A percentile compares a stretch with the other conserved stretches of the same genome.
Evolutionary conservation across 2,329 filamentous ascomycete species (phyloP).

Genomic region (Eurotiales sp.): DNA sequence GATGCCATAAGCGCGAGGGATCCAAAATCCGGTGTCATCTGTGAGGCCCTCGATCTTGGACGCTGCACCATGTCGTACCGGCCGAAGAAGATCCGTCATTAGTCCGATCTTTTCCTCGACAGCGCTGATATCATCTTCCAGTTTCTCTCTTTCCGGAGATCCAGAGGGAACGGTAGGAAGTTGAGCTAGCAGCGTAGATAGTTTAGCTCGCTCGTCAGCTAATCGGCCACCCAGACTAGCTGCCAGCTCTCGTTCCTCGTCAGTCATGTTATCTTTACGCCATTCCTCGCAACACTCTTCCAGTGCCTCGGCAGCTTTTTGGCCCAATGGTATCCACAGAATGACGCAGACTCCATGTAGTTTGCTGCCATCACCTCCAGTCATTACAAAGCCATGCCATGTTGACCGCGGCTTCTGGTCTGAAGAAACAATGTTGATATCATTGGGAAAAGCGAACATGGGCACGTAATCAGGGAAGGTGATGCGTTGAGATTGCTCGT

Average conservation of each 20-base stretch:
- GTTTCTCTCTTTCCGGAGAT: constrained; percentile 70
- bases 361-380: constrained; percentile 83
- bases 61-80: constrained; percentile 87
- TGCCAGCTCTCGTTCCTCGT: constrained; percentile 90
- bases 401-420: constrained; percentile 93
- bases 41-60: constrained; percentile 97
- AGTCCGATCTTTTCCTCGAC: constrained; percentile 96
- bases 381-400: constrained; percentile 99
- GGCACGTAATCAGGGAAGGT: constrained; percentile 95
- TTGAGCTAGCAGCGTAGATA: constrained; percentile 81
- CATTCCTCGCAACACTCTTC: constrained; percentile 74
- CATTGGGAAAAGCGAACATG: constrained; percentile 99
- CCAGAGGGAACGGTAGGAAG: constrained; percentile 78
- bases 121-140: constrained; percentile 91
- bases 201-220: constrained; percentile 79
- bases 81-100: constrained; percentile 93
- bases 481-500: constrained; percentile 75
- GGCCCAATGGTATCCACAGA: constrained; percentile 84
- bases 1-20: constrained; percentile 87
- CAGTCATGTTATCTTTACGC: constrained; percentile 94
- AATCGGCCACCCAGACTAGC: constrained; percentile 86
- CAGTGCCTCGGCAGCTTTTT: constrained; percentile 73
- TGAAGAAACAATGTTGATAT: constrained; percentile 93
- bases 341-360: constrained; percentile 88
- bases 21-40: constrained; percentile 94